phyloP scores from a whole-genome alignment of 805 yeast species.

The Pichia rugopelliculosa region DNA sequence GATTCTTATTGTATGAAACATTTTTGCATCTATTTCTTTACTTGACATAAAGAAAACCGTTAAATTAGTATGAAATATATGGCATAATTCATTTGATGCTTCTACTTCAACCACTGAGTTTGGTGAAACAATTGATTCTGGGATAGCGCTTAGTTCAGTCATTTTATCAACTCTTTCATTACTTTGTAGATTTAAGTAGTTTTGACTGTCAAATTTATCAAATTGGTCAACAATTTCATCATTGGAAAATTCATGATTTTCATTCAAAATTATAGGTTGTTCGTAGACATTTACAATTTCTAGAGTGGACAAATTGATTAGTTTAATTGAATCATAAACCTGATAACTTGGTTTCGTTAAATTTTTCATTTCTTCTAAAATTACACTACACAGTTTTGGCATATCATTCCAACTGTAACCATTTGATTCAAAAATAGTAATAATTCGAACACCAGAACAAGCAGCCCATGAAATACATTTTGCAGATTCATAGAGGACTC shows the following conservation, averaged over 20 bases:
- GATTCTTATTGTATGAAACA: neutral
- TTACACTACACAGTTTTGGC: constrained; percentile 18
- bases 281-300: constrained; percentile 8
- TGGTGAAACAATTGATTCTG: neutral
- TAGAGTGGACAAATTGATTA: constrained; percentile 17
- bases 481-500: constrained; percentile 32
- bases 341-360: constrained; percentile 15
- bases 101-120: neutral
- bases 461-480: constrained; percentile 27
- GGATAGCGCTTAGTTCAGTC: constrained; percentile 1
- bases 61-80: constrained; percentile 4
- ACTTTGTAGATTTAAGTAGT: neutral
- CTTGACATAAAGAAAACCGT: constrained; percentile 16
- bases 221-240: neutral
- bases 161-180: neutral
- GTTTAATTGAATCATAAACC: constrained; percentile 17
- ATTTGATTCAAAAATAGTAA: constrained; percentile 24
- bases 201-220: neutral
- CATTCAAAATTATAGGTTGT: neutral
- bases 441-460: constrained; percentile 17
- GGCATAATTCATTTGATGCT: neutral
- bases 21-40: constrained; percentile 1
- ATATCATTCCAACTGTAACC: constrained; percentile 27
- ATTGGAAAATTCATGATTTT: neutral
- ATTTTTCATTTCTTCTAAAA: constrained; percentile 20